Evolutionary conservation across 2,329 filamentous ascomycete genomes (phyloP), one percentile per base, ranked within the genome.

Genomic region (Shiraia sp.): DNA sequence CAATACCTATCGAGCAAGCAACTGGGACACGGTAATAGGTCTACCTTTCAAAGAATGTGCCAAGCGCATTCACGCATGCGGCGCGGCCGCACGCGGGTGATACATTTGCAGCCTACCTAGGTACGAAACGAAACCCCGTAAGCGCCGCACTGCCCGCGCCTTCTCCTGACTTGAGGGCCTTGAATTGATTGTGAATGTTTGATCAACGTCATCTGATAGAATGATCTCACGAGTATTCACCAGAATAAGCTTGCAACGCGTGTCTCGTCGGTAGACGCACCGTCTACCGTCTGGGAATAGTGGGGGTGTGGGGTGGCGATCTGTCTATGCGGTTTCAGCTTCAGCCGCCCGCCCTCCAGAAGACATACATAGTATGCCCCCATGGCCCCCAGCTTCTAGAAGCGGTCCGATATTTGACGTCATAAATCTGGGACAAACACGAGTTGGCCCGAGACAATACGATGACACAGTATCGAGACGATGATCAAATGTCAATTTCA

Each of bases 241-340:
- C 8, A 22, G 8, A 22, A 22, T 22, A 4, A 22, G 19, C 19
- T 22, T 8, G n/a, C 10, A 17, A n/a, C 17, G 8, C 31, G n/a
- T 10, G 12, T 32, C 15, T 19, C 31, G 17, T 6, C 15, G 10
- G 25, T 24, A 15, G n/a, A 16, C 29, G 35, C 37, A 25, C 32
- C 29, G 17, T 43, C 13, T 32, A 13, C 23, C 27, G 42, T 45
- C 32, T 36, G 22, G 32, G 13, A 40, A 40, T 31, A 40, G 32
- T 27, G 42, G 42, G 36, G 42, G 29, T 10, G 29, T 35, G 33
- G 33, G 29, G 12, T 33, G 16, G 10, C 17, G 34, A 33, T 33
- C 32, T n/a, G 15, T 31, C 27, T 17, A 17, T 29, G 12, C 3
- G 15, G 24, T 29, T 19, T 36, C 33, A 36, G 17, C 17, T 14